These are phyloP conservation scores for Mucor saturninus DNA, from an alignment of 371 early-diverging fungal genomes.

Conservation along the genomic window DNA sequence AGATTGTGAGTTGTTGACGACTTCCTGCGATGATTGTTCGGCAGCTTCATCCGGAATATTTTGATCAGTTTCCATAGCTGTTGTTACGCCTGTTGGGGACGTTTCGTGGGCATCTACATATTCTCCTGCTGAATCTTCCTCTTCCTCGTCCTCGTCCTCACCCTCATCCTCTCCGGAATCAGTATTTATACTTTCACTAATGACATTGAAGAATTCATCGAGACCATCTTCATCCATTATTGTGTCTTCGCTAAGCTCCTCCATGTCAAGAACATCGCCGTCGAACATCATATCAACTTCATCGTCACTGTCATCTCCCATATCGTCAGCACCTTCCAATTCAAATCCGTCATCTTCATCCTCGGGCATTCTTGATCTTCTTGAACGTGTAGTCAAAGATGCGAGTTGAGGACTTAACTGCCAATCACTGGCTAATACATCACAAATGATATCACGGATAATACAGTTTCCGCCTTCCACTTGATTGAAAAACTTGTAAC, in stretches of 20 bases:
- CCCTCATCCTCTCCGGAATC: not conserved
- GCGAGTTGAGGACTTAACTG: constrained; percentile 43
- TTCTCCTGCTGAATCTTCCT: not conserved
- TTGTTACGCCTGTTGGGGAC: not conserved
- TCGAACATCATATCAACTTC: constrained; percentile 20
- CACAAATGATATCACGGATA: constrained; percentile 70
- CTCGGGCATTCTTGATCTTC: constrained; percentile 37
- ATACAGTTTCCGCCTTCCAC: constrained; percentile 50
- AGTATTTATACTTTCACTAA: not conserved
- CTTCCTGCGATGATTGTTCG: not conserved
- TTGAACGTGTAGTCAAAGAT: constrained; percentile 38
- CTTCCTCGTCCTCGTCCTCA: not conserved
- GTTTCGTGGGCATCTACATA: constrained; percentile 10
- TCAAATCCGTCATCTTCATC: constrained; percentile 29
- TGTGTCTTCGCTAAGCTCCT: constrained; percentile 24
- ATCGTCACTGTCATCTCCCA: constrained; percentile 17
- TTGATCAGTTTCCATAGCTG: not conserved
- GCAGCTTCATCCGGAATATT: not conserved
- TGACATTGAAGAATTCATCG: constrained; percentile 13
- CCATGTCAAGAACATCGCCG: constrained; percentile 4
- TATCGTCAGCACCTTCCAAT: constrained; percentile 17
- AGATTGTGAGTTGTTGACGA: not conserved
- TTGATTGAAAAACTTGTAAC: constrained; percentile 58
- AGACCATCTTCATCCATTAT: constrained; percentile 26
- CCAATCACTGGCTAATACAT: constrained; percentile 73